A percentile compares a stretch with the other conserved stretches of the same genome.
Conservation (phyloP, 1,139 yeast genomes). For the Blastobotrys illinoisensis region DNA sequence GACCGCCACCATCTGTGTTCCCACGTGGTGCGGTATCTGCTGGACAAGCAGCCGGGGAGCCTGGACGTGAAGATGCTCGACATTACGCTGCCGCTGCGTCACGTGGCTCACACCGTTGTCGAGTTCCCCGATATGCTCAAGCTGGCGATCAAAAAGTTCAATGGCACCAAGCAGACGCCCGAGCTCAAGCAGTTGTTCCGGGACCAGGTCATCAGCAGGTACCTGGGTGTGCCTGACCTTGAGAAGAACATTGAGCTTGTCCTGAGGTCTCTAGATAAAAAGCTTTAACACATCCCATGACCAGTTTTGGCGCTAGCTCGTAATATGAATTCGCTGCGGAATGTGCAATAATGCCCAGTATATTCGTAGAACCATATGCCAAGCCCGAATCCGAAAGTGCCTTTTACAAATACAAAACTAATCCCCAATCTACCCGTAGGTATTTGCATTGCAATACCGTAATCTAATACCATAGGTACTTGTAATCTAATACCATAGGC, state of each 20-base stretch:
- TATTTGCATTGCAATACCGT: no score
- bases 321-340: no score
- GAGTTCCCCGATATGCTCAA: conserved; percentile 58
- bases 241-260: conserved; percentile 26
- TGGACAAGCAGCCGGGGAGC: conserved; percentile 20
- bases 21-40: conserved; percentile 56
- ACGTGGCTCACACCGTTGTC: conserved; percentile 35
- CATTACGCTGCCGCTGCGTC: conserved; percentile 64
- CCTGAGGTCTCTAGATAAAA: conserved; percentile 8
- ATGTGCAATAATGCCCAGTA: no score
- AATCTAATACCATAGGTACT: no score
- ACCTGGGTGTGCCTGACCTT: conserved; percentile 19
- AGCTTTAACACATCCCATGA: no score
- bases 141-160: conserved; percentile 63
- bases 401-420: no score
- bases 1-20: conserved; percentile 62
- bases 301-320: no score
- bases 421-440: no score
- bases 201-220: conserved; percentile 30
- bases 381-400: no score
- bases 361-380: no score
- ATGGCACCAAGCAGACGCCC: conserved; percentile 35
- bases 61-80: conserved; percentile 40
- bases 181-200: conserved; percentile 45
- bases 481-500: no score